Conservation (phyloP, 768 basidiomycete genomes). For the Tylopilus plumbeoviolaceoides region DNA sequence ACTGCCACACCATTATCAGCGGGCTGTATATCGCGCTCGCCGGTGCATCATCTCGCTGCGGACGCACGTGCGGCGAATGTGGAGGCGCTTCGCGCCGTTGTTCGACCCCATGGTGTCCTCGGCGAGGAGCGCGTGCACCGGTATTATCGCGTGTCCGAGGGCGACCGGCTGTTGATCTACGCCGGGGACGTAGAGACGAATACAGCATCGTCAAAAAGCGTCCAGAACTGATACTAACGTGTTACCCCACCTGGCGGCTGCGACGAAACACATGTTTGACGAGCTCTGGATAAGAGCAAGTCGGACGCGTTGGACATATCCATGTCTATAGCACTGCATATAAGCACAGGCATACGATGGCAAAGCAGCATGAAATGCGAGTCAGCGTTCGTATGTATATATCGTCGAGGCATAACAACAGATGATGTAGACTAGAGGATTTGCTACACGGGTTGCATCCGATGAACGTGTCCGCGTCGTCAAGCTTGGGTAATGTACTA, state of each 20-base stretch:
- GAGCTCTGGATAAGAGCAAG: no score
- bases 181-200: constrained; percentile 5
- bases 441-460: constrained; percentile 11
- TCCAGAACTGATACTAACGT: neutral
- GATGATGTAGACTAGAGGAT: neutral
- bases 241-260: no score
- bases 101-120: neutral
- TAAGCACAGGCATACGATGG: neutral
- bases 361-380: neutral
- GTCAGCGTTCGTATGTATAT: neutral
- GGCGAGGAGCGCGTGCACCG: neutral
- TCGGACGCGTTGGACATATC: no score
- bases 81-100: neutral
- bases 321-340: neutral
- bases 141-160: neutral
- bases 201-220: neutral
- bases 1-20: no score
- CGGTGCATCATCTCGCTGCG: no score
- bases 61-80: no score
- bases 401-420: neutral
- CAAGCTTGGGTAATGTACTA: neutral
- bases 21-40: no score
- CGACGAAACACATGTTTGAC: neutral
- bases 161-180: neutral
- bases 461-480: constrained; percentile 2